Conservation (phyloP, 2,329 filamentous ascomycete species). For the Curvularia hawaiiensis region DNA sequence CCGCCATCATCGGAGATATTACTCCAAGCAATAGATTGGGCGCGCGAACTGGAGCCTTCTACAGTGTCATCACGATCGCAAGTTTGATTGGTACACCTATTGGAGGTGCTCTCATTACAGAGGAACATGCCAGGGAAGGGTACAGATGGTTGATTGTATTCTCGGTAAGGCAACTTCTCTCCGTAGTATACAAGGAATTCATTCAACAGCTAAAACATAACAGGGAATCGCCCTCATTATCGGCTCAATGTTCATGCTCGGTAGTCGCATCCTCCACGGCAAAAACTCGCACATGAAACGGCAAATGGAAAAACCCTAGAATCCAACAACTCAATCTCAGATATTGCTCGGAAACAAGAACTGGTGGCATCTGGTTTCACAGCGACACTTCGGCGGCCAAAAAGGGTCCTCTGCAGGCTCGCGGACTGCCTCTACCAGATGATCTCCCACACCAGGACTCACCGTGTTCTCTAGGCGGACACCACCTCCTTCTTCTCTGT, state of each 20-base stretch:
- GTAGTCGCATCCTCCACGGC: conserved; percentile 25
- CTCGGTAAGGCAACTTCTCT: conserved; percentile 21
- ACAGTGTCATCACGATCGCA: conserved; percentile 66
- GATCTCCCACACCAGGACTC: no score
- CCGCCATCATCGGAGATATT: conserved; percentile 71
- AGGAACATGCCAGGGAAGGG: conserved; percentile 23
- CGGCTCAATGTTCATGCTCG: conserved; percentile 28
- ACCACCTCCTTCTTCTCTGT: conserved; percentile 25
- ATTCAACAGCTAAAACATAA: background rate
- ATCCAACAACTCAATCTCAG: background rate
- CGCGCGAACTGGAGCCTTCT: conserved; percentile 67
- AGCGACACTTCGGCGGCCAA: conserved; percentile 25
- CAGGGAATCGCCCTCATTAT: conserved; percentile 23
- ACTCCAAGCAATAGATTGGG: conserved; percentile 73
- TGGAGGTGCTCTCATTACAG: conserved; percentile 54
- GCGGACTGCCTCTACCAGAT: background rate
- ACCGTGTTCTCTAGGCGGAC: conserved; percentile 15
- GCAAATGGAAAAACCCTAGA: background rate
- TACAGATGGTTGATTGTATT: conserved; percentile 35
- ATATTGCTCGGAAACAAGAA: background rate
- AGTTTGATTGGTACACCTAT: conserved; percentile 72
- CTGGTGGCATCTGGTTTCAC: conserved; percentile 13
- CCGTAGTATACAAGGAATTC: background rate
- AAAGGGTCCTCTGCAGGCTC: conserved; percentile 6
- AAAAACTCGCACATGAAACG: conserved; percentile 20